Evolutionary conservation across 1,284 basidiomycete species (phyloP).

Genomic region (Tremellales sp.): DNA sequence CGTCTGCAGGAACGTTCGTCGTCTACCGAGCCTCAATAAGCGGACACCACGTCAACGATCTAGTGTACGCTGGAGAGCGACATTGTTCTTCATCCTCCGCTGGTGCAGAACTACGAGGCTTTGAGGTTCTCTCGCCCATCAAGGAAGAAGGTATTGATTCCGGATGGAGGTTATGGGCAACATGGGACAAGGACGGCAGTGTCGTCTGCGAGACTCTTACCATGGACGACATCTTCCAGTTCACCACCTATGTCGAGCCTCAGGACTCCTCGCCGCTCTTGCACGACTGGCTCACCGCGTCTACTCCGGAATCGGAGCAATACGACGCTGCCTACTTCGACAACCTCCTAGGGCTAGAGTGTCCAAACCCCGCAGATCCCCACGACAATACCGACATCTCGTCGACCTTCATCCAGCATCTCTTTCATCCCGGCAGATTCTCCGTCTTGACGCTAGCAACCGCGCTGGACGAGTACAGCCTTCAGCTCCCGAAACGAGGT

Average conservation of each 20-base stretch:
- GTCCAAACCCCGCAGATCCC: constrained; percentile 54
- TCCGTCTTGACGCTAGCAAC: constrained; percentile 72
- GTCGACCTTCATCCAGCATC: constrained; percentile 71
- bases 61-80: constrained; percentile 38
- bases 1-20: constrained; percentile 41
- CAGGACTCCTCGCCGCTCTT: constrained; percentile 18
- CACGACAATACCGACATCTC: constrained; percentile 48
- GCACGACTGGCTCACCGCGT: constrained; percentile 35
- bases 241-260: constrained; percentile 31
- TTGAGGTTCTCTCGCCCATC: constrained; percentile 39
- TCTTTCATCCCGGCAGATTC: constrained; percentile 82
- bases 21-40: constrained; percentile 40
- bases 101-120: constrained; percentile 44
- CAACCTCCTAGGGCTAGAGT: constrained; percentile 63
- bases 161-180: constrained; percentile 48
- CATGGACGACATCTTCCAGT: constrained; percentile 39
- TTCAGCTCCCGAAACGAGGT: constrained; percentile 51
- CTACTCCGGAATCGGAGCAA: constrained; percentile 55
- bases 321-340: constrained; percentile 82
- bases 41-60: constrained; percentile 25
- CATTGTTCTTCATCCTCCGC: constrained; percentile 24
- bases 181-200: constrained; percentile 46
- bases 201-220: constrained; percentile 25
- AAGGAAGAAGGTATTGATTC: constrained; percentile 24
- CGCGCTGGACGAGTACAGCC: constrained; percentile 75